A percentile compares a stretch with the other conserved stretches of the same genome.
Evolutionary conservation across 495 filamentous ascomycete species (phyloP).

Genomic region (Pyronema omphalodes): DNA sequence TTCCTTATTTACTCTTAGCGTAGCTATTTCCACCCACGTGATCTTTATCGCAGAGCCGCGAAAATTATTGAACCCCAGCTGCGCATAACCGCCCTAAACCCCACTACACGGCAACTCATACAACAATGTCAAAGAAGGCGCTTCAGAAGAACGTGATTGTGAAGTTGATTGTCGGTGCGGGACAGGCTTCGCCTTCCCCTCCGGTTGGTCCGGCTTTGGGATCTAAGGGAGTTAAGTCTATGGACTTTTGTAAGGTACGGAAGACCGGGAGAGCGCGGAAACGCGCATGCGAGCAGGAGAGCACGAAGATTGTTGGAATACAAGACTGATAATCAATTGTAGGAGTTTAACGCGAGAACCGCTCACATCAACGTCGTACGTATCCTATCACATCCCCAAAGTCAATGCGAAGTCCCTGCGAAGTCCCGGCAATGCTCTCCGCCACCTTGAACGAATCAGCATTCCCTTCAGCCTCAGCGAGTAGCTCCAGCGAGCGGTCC

Average conservation of each 20-base stretch:
- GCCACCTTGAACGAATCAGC: no score
- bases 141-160: constrained; percentile 67
- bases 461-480: no score
- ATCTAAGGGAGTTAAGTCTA: constrained; percentile 95
- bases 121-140: constrained; percentile 60
- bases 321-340: background rate
- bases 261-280: background rate
- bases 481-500: no score
- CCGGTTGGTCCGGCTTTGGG: constrained; percentile 93
- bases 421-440: no score
- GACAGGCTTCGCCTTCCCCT: constrained; percentile 91
- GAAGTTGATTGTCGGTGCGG: constrained; percentile 94
- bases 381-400: background rate
- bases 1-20: no score
- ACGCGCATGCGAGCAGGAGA: background rate
- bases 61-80: constrained; percentile 8
- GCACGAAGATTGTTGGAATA: background rate
- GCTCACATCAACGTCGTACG: constrained; percentile 47
- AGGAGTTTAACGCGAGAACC: constrained; percentile 98
- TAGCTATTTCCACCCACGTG: no score
- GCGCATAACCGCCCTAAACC: constrained; percentile 3
- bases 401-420: no score
- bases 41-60: constrained; percentile 4
- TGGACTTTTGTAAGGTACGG: constrained; percentile 97
- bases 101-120: background rate